Evolutionary conservation across 2,329 filamentous ascomycete genomes (phyloP).

Genomic region (Arthrobotrys musiformis): DNA sequence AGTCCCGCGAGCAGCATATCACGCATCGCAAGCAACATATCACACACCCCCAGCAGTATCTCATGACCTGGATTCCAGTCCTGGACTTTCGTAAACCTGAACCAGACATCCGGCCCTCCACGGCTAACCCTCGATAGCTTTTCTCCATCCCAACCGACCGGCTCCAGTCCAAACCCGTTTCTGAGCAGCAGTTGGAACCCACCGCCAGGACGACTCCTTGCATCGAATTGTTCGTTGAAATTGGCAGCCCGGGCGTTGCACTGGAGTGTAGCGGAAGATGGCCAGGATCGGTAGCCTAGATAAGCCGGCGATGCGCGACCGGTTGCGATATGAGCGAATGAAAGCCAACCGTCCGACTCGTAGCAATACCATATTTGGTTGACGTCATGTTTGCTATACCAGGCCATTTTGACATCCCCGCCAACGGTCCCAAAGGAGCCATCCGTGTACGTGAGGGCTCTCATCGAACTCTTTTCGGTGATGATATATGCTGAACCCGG

Average conservation of each 20-base stretch:
- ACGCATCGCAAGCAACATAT: background rate
- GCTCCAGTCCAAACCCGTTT: background rate
- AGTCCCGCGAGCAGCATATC: background rate
- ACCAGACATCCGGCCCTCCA: constrained; percentile 5
- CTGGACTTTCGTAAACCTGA: constrained; percentile 9
- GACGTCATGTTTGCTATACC: background rate
- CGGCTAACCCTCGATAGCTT: background rate
- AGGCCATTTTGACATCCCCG: background rate
- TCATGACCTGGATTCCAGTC: background rate
- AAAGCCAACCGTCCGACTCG: background rate
- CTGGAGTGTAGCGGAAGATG: background rate
- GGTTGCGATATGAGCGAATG: background rate
- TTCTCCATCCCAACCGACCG: background rate
- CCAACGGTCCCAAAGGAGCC: background rate
- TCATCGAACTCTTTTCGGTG: background rate
- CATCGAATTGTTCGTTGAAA: background rate
- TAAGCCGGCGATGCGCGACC: background rate
- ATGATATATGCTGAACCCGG: constrained; percentile 10
- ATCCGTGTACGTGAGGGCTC: background rate
- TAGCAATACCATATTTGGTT: background rate
- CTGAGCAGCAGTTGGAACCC: constrained; percentile 3
- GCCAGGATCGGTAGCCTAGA: background rate
- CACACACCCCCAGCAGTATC: background rate
- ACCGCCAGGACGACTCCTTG: background rate
- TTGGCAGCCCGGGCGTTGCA: background rate